phyloP scores from a whole-genome alignment of 352 stramenopile genomes.

The Globisporangium recalcitrans region DNA sequence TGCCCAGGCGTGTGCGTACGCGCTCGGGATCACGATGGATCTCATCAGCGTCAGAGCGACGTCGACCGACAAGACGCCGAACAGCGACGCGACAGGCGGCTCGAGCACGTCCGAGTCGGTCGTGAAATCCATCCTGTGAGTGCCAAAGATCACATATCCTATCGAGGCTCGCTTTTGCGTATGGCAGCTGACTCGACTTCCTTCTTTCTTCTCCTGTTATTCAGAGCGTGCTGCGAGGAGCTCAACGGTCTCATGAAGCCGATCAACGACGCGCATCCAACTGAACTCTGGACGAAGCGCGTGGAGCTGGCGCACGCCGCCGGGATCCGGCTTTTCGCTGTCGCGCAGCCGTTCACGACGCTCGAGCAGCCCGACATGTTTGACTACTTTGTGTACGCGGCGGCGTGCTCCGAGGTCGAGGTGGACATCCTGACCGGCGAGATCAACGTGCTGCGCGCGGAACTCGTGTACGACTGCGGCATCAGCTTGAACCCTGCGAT shows the following conservation, averaged over 20 bases:
- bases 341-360: constrained; percentile 74
- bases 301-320: constrained; percentile 80
- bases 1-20: constrained; percentile 42
- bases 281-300: constrained; percentile 51
- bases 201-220: constrained; percentile 12
- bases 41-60: constrained; percentile 42
- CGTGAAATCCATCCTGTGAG: constrained; percentile 30
- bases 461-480: constrained; percentile 91
- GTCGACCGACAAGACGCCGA: constrained; percentile 45
- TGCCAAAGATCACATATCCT: neutral
- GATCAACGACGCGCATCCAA: constrained; percentile 16
- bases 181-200: neutral
- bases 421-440: constrained; percentile 95
- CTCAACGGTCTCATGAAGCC: constrained; percentile 36
- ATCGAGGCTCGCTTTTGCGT: neutral
- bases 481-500: constrained; percentile 95
- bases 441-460: constrained; percentile 71
- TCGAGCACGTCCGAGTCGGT: constrained; percentile 59
- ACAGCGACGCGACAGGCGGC: constrained; percentile 37
- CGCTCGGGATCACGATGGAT: constrained; percentile 31
- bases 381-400: constrained; percentile 94
- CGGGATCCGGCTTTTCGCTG: constrained; percentile 94
- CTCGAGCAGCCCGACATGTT: constrained; percentile 90
- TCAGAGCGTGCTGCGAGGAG: constrained; percentile 36
- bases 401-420: constrained; percentile 91